Base-by-base conservation (phyloP, 352 stramenopile genomes). In the Aphanomyces stellatus region DNA sequence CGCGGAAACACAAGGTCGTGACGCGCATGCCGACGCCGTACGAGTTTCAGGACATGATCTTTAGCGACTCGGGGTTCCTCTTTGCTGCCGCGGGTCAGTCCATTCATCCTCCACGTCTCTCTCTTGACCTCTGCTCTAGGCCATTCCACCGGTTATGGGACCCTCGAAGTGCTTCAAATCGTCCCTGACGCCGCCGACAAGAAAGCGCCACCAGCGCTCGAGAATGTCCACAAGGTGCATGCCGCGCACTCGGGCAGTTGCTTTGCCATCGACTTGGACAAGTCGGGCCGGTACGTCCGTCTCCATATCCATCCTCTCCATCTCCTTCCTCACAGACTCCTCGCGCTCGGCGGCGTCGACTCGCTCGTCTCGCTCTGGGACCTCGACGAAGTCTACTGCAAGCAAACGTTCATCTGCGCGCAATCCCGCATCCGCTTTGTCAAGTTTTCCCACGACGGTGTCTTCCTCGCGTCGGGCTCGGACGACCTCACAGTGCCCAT, bases 281-380 rank as follows among this genome's bases (percentile, higher is more conserved):
- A 81, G 25, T 87, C 78, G 42, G 85, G 85, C 70, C 75, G 84
- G 85, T 91, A 76, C 30, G 56, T 33, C 37, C n/a, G n/a, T n/a
- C n/a, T n/a, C n/a, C n/a, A n/a, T 28, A 27, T n/a, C 2, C 40
- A n/a, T 37, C 13, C 10, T 55, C 4, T 27, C 33, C 10, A n/a
- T 62, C 3, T 5, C n/a, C n/a, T n/a, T n/a, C n/a, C 30, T 13
- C 10, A 51, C 63, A 93, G 85, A 70, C 85, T 78, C 49, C 76
- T 94, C 27, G 83, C 72, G 40, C 71, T 94, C 24, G 85, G 85
- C n/a, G 81, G 85, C n/a, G 63, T 90, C 7, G 85, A 94, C 62
- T 94, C 85, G 41, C 75, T 94, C 37, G 82, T 92, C 64, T 92
- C 83, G 57, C 63, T 94, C 2, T 94, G 85, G 85, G 85, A 94